Percentiles rank a stretch among this genome's conserved stretches.
Evolutionary conservation across 352 stramenopile genomes (phyloP).

Genomic region (Thalassiosira oceanica): DNA sequence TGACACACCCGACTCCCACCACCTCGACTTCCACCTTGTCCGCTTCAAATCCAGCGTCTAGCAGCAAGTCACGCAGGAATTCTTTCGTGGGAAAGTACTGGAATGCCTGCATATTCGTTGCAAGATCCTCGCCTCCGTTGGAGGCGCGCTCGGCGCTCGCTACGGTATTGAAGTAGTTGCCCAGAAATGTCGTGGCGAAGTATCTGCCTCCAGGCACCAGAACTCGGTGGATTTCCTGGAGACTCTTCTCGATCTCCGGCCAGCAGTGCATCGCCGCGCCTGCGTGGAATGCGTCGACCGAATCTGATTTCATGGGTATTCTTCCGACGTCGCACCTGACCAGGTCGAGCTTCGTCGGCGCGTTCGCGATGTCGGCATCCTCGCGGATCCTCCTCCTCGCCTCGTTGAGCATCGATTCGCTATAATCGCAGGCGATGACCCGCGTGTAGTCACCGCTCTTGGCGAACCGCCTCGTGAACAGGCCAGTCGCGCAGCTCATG

Average conservation of each 20-base stretch:
- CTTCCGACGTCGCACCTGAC: conserved; percentile 77
- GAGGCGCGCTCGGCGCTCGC: conserved; percentile 30
- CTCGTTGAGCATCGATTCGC: conserved; percentile 82
- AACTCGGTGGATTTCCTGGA: conserved; percentile 80
- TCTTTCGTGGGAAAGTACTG: conserved; percentile 75
- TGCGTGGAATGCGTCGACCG: conserved; percentile 81
- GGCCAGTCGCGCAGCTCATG: conserved; percentile 83
- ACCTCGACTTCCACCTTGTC: conserved; percentile 74
- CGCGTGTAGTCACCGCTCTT: conserved; percentile 70
- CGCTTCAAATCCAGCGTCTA: conserved; percentile 66
- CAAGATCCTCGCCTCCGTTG: conserved; percentile 30
- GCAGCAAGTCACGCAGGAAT: conserved; percentile 55
- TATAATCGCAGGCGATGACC: conserved; percentile 85
- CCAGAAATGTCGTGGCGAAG: conserved; percentile 84
- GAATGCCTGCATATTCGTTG: conserved; percentile 65
- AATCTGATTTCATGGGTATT: conserved; percentile 68
- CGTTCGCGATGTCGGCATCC: conserved; percentile 47
- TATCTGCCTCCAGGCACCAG: conserved; percentile 82
- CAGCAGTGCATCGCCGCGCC: conserved; percentile 88
- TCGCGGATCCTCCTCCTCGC: conserved; percentile 66
- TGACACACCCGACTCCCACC: conserved; percentile 62
- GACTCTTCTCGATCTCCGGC: conserved; percentile 77
- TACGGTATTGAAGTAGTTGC: conserved; percentile 65
- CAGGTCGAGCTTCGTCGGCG: conserved; percentile 62
- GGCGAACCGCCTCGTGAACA: conserved; percentile 78